Evolutionary conservation across 2,329 filamentous ascomycete genomes (phyloP).

Genomic region (Fusarium sp.): DNA sequence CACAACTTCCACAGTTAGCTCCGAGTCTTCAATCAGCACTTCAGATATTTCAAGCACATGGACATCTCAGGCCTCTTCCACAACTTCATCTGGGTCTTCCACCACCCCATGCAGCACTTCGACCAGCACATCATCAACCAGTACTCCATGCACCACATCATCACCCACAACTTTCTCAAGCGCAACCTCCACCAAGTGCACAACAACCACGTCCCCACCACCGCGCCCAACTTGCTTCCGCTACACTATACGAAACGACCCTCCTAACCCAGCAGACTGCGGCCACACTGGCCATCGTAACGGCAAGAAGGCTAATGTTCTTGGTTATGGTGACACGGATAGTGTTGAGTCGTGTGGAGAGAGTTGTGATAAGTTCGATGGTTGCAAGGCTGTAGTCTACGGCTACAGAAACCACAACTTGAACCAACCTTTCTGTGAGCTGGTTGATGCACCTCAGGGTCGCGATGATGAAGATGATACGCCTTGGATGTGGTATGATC

Average conservation of each 20-base stretch:
- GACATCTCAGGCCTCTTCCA: not conserved
- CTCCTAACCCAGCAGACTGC: conserved; percentile 9
- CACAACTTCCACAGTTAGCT: not conserved
- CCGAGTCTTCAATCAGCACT: not conserved
- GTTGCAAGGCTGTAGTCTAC: conserved; percentile 22
- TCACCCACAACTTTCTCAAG: not conserved
- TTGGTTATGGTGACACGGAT: conserved; percentile 22
- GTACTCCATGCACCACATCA: not conserved
- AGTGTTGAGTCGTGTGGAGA: conserved; percentile 29
- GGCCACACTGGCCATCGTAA: conserved; percentile 13
- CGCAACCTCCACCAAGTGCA: not conserved
- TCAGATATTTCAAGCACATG: not conserved
- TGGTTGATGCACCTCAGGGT: conserved; percentile 5
- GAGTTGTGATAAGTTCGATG: conserved; percentile 20
- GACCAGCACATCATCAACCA: not conserved
- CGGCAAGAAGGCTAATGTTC: conserved; percentile 17
- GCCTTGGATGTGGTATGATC: conserved; percentile 26
- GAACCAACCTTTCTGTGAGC: conserved; percentile 28
- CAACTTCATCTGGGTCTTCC: not conserved
- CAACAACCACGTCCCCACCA: not conserved
- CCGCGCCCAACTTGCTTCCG: conserved; percentile 28
- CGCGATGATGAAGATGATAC: conserved; percentile 25
- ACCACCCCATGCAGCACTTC: not conserved
- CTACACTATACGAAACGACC: conserved; percentile 20
- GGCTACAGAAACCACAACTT: conserved; percentile 25